These are phyloP conservation scores for Babesia caballi DNA, from an alignment of 169 alveolate species.

Conservation along the genomic window DNA sequence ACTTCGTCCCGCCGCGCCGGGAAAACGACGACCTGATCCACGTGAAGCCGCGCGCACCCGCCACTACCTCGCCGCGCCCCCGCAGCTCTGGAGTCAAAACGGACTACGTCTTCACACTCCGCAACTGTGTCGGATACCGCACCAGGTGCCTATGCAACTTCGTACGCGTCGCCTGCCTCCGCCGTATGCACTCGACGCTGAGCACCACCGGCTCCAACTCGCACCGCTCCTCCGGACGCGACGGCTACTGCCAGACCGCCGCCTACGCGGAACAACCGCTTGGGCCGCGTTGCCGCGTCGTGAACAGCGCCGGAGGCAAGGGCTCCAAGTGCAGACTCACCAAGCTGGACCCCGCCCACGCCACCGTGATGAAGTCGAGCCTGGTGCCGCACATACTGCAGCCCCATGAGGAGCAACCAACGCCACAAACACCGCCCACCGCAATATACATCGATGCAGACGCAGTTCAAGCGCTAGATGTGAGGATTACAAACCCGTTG, in stretches of 20 bases:
- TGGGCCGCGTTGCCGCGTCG: conserved; percentile 1
- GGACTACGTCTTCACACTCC: background rate
- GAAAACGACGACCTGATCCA: conserved; percentile 14
- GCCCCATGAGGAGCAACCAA: background rate
- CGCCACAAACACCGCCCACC: background rate
- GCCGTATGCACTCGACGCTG: too few species aligned
- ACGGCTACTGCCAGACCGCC: too few species aligned
- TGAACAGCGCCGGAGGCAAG: background rate
- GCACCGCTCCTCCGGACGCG: too few species aligned
- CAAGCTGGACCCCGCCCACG: background rate
- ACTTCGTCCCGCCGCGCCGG: background rate
- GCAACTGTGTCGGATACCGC: background rate
- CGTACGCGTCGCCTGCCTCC: too few species aligned
- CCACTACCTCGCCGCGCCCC: background rate
- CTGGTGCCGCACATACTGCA: background rate
- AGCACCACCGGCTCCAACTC: too few species aligned
- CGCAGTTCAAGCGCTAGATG: background rate
- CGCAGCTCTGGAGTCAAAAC: background rate
- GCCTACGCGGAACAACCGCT: too few species aligned
- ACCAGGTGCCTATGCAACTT: background rate
- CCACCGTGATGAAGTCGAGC: background rate
- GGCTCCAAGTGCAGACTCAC: background rate
- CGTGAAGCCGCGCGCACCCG: background rate
- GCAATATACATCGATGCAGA: background rate
- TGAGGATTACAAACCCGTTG: conserved; percentile 25